Evolutionary conservation across 352 stramenopile species (phyloP), one percentile per base, ranked within the genome.

Genomic region (Pythium sukuiense): DNA sequence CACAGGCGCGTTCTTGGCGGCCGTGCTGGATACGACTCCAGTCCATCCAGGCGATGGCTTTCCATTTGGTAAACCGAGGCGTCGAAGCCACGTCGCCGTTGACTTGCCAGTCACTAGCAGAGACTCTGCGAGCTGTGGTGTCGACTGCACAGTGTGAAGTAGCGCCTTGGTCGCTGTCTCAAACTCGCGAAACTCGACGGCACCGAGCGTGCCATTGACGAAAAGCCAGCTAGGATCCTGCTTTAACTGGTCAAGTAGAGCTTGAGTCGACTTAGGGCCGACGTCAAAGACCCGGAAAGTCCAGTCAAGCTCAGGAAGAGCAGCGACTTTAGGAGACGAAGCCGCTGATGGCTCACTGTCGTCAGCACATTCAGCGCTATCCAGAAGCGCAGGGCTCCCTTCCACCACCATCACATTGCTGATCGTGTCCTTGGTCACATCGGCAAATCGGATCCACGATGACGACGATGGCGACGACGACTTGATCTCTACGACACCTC

Each of bases 251-350:
- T 60, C 45, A 11, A 74, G n/a, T 20, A 92, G 68, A 2, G 71
- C 29, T 5, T 73, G 6, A 46, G 78, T 85, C 1, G 84, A 87
- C 6, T 65, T 63, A 2, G 84, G 79, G 1, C 84, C 84, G 27
- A 92, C 58, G 37, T 92, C 84, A 48, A 89, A 83, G n/a, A 76
- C 76, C 11, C 81, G 77, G 24, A 71, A 74, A 6, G 73, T 89
- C 81, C 84, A 92, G 27, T 90, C 81, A 14, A 80, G 60, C 30
- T 76, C 72, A 2, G 59, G 59, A 30, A 62, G 32, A 5, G 13
- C 14, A n/a, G 52, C 50, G 5, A 8, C 26, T 2, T 32, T 43
- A 13, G 54, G 33, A 35, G 30, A 16, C 2, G 58, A 16, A 3
- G 48, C 49, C 2, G 13, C 29, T 3, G 14, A 41, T 6, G 30